Evolutionary conservation across 305 asterid species (phyloP).

Genomic region (Petunia hybrid): DNA sequence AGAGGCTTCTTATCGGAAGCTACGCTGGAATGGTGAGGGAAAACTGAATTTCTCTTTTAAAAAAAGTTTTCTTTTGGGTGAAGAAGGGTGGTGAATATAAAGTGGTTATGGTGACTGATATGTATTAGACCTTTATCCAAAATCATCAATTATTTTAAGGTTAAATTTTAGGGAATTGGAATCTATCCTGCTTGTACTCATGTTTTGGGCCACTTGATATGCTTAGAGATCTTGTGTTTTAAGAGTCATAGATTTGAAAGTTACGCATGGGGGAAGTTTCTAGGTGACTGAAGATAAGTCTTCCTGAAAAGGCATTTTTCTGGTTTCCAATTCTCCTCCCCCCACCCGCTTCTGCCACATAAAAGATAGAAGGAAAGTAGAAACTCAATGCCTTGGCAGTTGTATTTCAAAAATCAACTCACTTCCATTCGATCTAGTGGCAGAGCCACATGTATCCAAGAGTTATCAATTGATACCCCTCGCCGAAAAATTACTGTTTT

Average conservation of each 20-base stretch:
- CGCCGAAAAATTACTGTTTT: too few species aligned
- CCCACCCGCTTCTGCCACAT: neutral
- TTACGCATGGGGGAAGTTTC: neutral
- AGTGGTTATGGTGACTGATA: neutral
- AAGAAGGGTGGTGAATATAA: neutral
- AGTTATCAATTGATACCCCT: too few species aligned
- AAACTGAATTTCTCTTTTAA: slow-evolving; percentile 3
- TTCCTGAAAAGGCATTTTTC: neutral
- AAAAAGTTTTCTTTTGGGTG: slow-evolving; percentile 7
- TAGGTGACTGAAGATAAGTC: neutral
- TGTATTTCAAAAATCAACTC: neutral
- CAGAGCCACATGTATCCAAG: too few species aligned
- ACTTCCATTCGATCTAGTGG: neutral
- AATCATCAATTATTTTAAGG: neutral
- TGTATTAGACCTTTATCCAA: neutral
- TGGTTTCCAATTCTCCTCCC: neutral
- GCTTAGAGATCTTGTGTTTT: neutral
- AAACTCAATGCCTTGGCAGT: neutral
- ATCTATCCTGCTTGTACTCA: neutral
- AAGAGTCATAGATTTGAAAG: neutral
- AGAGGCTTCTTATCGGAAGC: slow-evolving; percentile 77
- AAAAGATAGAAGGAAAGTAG: neutral
- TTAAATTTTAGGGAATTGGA: neutral
- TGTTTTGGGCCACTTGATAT: neutral
- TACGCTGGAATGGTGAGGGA: slow-evolving; percentile 82